These are phyloP conservation scores for Termitomyces sp. DNA, from an alignment of 1,284 basidiomycete species.

Conservation along the genomic window DNA sequence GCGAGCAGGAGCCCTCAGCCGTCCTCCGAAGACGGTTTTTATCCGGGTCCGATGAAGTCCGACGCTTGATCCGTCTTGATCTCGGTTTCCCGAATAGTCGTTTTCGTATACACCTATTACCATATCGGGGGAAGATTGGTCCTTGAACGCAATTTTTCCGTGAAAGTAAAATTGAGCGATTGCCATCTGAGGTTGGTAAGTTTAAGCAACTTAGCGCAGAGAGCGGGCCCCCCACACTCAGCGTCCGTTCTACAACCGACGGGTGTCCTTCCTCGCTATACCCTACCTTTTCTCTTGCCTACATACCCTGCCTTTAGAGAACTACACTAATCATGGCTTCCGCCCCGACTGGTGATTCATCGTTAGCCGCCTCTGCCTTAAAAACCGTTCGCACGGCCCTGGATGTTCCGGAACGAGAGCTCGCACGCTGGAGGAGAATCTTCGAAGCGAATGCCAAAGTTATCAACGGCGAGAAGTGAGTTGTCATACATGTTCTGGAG, in stretches of 20 bases:
- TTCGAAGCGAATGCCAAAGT: slow-evolving; percentile 81
- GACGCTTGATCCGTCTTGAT: slow-evolving; percentile 5
- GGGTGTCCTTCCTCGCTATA: slow-evolving; percentile 11
- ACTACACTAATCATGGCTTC: slow-evolving; percentile 17
- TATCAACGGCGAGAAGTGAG: slow-evolving; percentile 77
- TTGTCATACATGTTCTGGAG: slow-evolving; percentile 19
- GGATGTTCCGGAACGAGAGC: slow-evolving; percentile 72
- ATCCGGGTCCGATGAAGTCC: slow-evolving; percentile 8
- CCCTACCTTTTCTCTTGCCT: slow-evolving; percentile 11
- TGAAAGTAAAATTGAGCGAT: slow-evolving; percentile 2
- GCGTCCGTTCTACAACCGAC: slow-evolving; percentile 6
- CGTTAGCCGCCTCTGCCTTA: slow-evolving; percentile 50
- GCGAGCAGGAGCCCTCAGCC: no score
- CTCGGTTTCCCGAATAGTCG: background rate
- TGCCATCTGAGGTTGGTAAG: slow-evolving; percentile 8
- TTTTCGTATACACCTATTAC: no score
- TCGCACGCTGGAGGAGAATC: slow-evolving; percentile 80
- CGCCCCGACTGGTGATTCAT: slow-evolving; percentile 42
- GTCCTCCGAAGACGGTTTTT: background rate
- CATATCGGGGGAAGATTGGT: background rate
- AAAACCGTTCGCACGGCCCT: slow-evolving; percentile 63
- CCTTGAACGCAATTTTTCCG: slow-evolving; percentile 1
- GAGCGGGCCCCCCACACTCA: slow-evolving; percentile 11
- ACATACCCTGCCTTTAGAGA: slow-evolving; percentile 11
- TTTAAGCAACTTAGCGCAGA: slow-evolving; percentile 11